These are phyloP conservation scores for Sugiyamaella smithiae DNA, from an alignment of 805 yeast species.

Conservation along the genomic window DNA sequence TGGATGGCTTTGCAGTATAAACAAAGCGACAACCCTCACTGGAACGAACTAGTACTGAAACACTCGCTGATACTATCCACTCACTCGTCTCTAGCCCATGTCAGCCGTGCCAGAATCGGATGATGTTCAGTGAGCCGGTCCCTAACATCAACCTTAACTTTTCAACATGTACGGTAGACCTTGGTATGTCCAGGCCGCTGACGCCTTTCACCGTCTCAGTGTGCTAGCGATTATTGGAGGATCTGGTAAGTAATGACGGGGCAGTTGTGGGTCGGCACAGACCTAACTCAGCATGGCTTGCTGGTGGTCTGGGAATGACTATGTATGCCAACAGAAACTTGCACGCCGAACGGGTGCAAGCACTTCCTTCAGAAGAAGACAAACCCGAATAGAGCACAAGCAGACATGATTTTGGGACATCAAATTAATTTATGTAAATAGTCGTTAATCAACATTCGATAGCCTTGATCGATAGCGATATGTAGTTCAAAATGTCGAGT, in stretches of 20 bases:
- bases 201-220: slow-evolving; percentile 68
- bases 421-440: no score
- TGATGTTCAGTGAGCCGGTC: no score
- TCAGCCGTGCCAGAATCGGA: no score
- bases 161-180: slow-evolving; percentile 40
- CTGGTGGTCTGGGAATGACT: slow-evolving; percentile 51
- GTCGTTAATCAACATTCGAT: no score
- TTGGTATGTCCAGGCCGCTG: slow-evolving; percentile 74
- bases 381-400: neutral
- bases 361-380: slow-evolving; percentile 1
- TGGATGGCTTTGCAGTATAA: no score
- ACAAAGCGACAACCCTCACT: no score
- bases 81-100: no score
- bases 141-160: slow-evolving; percentile 5
- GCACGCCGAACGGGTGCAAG: slow-evolving; percentile 5
- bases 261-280: neutral
- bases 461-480: no score
- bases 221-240: slow-evolving; percentile 63
- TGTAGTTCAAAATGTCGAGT: no score
- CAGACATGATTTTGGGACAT: no score
- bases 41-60: no score
- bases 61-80: no score
- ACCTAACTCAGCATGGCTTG: slow-evolving; percentile 32
- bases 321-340: slow-evolving; percentile 49
- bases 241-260: slow-evolving; percentile 34